These are phyloP conservation scores for Carex pumila DNA, from an alignment of 176 grass and related monocot genomes.

Conservation along the genomic window DNA sequence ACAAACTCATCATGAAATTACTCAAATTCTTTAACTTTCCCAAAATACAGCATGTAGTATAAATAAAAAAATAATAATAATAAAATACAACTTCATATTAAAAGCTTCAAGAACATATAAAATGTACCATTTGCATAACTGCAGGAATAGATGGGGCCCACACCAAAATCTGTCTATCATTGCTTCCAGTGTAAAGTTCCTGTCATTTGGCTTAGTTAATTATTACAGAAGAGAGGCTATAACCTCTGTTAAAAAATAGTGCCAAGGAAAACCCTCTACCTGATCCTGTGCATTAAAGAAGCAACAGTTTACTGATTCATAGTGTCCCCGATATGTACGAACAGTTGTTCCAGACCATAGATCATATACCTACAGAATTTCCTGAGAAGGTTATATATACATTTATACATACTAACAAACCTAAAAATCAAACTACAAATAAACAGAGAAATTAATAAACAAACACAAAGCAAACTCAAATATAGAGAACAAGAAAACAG, in stretches of 20 bases:
- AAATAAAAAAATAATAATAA: neutral
- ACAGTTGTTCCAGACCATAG: slow-evolving; percentile 59
- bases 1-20: neutral
- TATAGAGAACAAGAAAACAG: slow-evolving; percentile 10
- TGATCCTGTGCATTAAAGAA: slow-evolving; percentile 60
- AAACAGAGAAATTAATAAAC: neutral
- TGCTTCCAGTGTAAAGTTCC: slow-evolving; percentile 96
- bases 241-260: neutral
- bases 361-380: slow-evolving; percentile 55
- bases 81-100: too few species aligned
- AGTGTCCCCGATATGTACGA: slow-evolving; percentile 63
- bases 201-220: slow-evolving; percentile 31
- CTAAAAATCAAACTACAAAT: slow-evolving; percentile 6
- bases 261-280: slow-evolving; percentile 27
- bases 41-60: neutral
- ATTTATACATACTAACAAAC: neutral
- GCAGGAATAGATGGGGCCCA: slow-evolving; percentile 66
- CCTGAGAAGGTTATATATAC: neutral
- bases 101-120: neutral
- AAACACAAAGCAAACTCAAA: neutral
- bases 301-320: slow-evolving; percentile 88
- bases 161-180: slow-evolving; percentile 96
- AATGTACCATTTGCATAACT: slow-evolving; percentile 60
- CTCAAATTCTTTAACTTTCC: neutral
- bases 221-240: slow-evolving; percentile 5